Evolutionary conservation across 2,329 filamentous ascomycete genomes (phyloP).

Genomic region (Macrophomina pseudophaseolina): DNA sequence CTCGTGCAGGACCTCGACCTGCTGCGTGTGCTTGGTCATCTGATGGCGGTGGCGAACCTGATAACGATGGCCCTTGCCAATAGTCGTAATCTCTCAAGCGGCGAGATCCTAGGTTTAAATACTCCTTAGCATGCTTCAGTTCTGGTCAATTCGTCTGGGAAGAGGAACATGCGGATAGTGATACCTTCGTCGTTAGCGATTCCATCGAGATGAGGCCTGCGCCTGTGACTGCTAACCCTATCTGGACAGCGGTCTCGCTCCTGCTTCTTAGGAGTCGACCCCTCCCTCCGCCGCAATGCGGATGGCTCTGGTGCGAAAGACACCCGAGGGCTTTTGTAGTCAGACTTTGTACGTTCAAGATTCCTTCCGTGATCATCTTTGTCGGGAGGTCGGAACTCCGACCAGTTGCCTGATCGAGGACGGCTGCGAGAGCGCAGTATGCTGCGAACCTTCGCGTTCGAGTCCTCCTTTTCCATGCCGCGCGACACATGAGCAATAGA

Average conservation of each 20-base stretch:
- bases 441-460: constrained; percentile 28
- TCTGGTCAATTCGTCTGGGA: too few relatives aligned
- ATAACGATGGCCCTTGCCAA: constrained; percentile 14
- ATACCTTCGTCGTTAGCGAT: background rate
- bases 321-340: background rate
- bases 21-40: background rate
- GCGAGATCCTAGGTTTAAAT: background rate
- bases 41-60: background rate
- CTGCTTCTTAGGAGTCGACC: background rate
- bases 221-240: background rate
- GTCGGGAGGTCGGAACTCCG: constrained; percentile 14
- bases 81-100: constrained; percentile 21
- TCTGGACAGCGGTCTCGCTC: background rate
- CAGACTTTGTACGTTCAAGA: background rate
- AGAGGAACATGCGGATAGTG: too few relatives aligned
- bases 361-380: background rate
- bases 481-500: constrained; percentile 24
- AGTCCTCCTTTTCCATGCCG: background rate
- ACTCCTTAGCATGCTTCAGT: constrained; percentile 11
- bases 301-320: constrained; percentile 11
- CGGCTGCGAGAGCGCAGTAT: constrained; percentile 35
- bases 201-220: constrained; percentile 3
- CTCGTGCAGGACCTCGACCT: constrained; percentile 7
- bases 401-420: constrained; percentile 31
- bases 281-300: background rate